Evolutionary conservation across 2,329 filamentous ascomycete genomes (phyloP).

Genomic region (Lecanoromycetidae sp.): DNA sequence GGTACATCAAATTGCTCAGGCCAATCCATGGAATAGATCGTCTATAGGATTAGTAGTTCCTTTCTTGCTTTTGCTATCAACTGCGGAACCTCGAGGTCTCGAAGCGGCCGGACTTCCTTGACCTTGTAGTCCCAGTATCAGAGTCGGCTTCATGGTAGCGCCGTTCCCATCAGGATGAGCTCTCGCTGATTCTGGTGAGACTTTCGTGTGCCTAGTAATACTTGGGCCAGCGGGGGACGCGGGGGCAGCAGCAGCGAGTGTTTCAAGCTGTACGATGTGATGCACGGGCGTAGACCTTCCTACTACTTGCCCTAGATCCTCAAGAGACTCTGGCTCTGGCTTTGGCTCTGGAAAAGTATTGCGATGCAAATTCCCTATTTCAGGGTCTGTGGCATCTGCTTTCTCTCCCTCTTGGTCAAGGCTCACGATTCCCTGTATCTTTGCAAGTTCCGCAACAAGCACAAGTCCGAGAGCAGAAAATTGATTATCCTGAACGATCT

Average conservation of each 20-base stretch:
- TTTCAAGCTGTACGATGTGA: neutral
- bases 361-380: neutral
- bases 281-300: conserved; percentile 12
- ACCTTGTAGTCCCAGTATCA: too few relatives aligned
- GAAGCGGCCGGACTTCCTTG: too few relatives aligned
- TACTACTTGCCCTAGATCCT: conserved; percentile 20
- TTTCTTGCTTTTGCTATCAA: conserved; percentile 29
- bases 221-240: neutral
- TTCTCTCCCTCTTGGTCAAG: neutral
- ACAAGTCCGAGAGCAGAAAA: conserved; percentile 60
- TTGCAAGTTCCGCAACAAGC: conserved; percentile 52
- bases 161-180: too few relatives aligned
- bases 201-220: too few relatives aligned
- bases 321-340: neutral
- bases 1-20: conserved; percentile 32
- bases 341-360: too few relatives aligned
- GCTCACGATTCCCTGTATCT: conserved; percentile 38
- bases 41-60: conserved; percentile 52
- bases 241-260: neutral
- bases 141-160: too few relatives aligned
- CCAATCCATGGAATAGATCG: conserved; percentile 54
- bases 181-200: too few relatives aligned
- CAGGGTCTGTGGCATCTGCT: neutral
- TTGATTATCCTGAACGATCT: conserved; percentile 58
- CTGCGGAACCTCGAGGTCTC: neutral